Percentiles rank a stretch among this genome's conserved stretches.
Conservation (phyloP, 768 basidiomycete species). For the Porphyrellus cyaneotinctus region DNA sequence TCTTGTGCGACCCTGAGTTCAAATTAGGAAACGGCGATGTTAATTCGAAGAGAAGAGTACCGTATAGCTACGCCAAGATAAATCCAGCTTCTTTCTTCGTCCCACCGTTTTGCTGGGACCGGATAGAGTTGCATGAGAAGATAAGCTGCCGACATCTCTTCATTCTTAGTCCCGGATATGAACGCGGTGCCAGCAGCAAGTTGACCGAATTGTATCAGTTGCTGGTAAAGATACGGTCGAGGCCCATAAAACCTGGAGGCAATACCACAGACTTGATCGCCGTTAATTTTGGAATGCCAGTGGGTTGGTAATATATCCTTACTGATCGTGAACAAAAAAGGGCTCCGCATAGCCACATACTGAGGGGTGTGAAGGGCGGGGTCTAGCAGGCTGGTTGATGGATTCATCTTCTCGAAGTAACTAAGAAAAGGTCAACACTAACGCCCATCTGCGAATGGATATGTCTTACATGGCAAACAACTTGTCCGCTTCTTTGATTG, state of each 20-base stretch:
- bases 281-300: constrained; percentile 4
- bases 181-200: constrained; percentile 74
- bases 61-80: constrained; percentile 87
- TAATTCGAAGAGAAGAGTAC: constrained; percentile 34
- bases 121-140: constrained; percentile 75
- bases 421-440: constrained; percentile 34
- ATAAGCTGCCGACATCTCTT: constrained; percentile 85
- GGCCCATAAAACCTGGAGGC: constrained; percentile 77
- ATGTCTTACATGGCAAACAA: constrained; percentile 63
- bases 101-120: constrained; percentile 73
- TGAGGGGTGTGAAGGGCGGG: constrained; percentile 82
- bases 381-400: constrained; percentile 75
- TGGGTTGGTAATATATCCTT: constrained; percentile 34
- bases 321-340: constrained; percentile 91
- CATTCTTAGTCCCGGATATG: constrained; percentile 70
- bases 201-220: constrained; percentile 72
- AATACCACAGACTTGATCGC: constrained; percentile 70
- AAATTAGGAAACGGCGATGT: constrained; percentile 5
- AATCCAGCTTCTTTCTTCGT: constrained; percentile 87
- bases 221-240: constrained; percentile 64
- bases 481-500: constrained; percentile 61
- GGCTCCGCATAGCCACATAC: constrained; percentile 74
- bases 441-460: not conserved
- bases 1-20: constrained; percentile 74
- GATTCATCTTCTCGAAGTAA: constrained; percentile 76